These are phyloP conservation scores for Penstemon barbatus DNA, from an alignment of 257 asterid species.

Conservation along the genomic window DNA sequence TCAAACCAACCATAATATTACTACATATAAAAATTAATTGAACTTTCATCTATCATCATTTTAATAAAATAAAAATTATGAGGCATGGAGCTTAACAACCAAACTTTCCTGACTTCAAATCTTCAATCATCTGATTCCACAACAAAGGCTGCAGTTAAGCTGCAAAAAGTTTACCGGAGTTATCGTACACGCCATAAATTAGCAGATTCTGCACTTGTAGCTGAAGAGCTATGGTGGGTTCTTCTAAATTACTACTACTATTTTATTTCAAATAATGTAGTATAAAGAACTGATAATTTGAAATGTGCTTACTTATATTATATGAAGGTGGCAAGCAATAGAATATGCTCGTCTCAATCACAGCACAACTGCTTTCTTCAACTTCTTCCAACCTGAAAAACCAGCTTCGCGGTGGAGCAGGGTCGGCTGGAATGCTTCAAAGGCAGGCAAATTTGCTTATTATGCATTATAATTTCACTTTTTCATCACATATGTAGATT, in stretches of 20 bases:
- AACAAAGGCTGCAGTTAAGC: constrained; percentile 19
- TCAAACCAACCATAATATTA: background rate
- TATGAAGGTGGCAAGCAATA: constrained; percentile 53
- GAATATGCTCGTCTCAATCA: constrained; percentile 32
- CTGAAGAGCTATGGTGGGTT: constrained; percentile 40
- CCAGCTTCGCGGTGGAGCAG: constrained; percentile 37
- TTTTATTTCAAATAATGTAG: background rate
- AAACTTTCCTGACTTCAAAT: constrained; percentile 17
- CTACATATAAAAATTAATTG: constrained; percentile 11
- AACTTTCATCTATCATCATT: background rate
- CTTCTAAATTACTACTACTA: too few relatives aligned
- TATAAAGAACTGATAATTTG: background rate
- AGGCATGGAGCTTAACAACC: constrained; percentile 30
- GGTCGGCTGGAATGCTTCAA: constrained; percentile 35
- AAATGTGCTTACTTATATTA: constrained; percentile 2
- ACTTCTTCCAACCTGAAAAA: constrained; percentile 31
- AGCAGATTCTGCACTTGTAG: constrained; percentile 40
- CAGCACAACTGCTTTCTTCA: constrained; percentile 31
- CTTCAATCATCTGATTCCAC: constrained; percentile 12
- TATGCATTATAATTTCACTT: background rate
- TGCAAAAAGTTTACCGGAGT: constrained; percentile 43
- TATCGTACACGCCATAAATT: constrained; percentile 38
- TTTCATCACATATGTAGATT: background rate
- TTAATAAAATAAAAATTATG: background rate
- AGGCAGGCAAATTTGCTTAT: constrained; percentile 17